Evolutionary conservation across 345 rosid species (phyloP), one percentile per base, ranked within the genome.

Genomic region (Eutrema heterophyllum): DNA sequence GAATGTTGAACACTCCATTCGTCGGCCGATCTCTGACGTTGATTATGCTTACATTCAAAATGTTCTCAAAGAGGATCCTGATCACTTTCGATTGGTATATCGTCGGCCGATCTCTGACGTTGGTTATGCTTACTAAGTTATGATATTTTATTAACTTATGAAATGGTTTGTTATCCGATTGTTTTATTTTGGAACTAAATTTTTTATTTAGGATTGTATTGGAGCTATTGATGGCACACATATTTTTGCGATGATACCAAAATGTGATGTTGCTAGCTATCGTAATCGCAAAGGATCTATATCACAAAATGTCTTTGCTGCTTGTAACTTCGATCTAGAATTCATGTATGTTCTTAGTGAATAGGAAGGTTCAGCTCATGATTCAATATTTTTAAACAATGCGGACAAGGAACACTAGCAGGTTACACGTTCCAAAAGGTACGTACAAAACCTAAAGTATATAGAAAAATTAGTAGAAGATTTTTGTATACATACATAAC

Each of bases 281-380:
- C 58, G 49, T 36, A 70, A 46, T 35, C 66, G 29, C 6, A 58
- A 33, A 58, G 27, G 57, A 21, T 35, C 0, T 5, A 6, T 46
- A 14, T 70, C 66, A 45, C 64, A 58, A 58, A 45, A 57, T 70
- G 66, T 70, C 3, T 7, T 70, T 4, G 46, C 65, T 24, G 48
- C 57, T 46, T 70, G 57, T 5, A 70, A 70, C 40, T 70, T 70
- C 9, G 74, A 70, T 35, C 10, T 48, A 2, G 10, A 67, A 51
- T 67, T 51, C 4, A 67, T 32, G 0, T 62, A 64, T 11, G 46
- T 38, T 5, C 46, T 43, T 65, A 49, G 55, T 64, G 44, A 32
- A 64, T 48, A 48, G 49, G 27, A 67, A 52, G 7, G 60, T 51
- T 51, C 48, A 36, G 5, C 48, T 24, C 60, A 67, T n/a, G 49